These are phyloP conservation scores for Aspergillus fumigatus DNA, from an alignment of 2,329 filamentous ascomycete species.

Conservation along the genomic window DNA sequence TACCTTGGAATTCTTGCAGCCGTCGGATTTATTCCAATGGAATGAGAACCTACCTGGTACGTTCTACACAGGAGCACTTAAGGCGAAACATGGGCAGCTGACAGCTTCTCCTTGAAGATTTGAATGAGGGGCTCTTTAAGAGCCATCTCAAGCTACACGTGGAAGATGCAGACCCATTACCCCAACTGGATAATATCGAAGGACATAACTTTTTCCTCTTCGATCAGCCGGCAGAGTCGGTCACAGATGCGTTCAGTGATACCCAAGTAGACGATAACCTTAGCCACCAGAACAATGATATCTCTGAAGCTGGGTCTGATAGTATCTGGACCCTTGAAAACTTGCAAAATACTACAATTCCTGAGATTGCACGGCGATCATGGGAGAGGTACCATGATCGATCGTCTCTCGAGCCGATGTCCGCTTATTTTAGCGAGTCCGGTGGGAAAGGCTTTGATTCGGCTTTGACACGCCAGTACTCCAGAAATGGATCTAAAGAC, in stretches of 20 bases:
- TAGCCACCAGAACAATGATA: constrained; percentile 15
- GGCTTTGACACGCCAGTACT: constrained; percentile 26
- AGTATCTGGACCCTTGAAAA: constrained; percentile 35
- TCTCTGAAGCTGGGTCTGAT: constrained; percentile 11
- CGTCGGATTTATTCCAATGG: constrained; percentile 33
- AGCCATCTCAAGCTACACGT: constrained; percentile 16
- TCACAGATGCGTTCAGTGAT: constrained; percentile 16
- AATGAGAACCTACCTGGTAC: constrained; percentile 32
- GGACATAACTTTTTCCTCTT: constrained; percentile 17
- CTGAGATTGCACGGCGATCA: constrained; percentile 25
- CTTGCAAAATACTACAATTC: constrained; percentile 11
- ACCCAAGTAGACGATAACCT: constrained; percentile 17
- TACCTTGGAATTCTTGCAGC: constrained; percentile 32
- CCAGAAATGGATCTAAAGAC: constrained; percentile 16
- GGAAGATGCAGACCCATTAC: constrained; percentile 24
- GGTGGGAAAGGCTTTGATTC: constrained; percentile 38
- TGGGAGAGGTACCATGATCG: constrained; percentile 41
- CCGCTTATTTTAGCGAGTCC: constrained; percentile 43
- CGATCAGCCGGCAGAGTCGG: constrained; percentile 16
- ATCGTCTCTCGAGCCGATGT: constrained; percentile 27
- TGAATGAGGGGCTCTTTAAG: constrained; percentile 22
- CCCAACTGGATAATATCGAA: constrained; percentile 30
- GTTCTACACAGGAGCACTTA: constrained; percentile 5
- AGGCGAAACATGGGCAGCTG: background rate
- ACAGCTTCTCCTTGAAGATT: constrained; percentile 14